Evolutionary conservation across 441 rosid species (phyloP).

Genomic region (Jatropha podagrica): DNA sequence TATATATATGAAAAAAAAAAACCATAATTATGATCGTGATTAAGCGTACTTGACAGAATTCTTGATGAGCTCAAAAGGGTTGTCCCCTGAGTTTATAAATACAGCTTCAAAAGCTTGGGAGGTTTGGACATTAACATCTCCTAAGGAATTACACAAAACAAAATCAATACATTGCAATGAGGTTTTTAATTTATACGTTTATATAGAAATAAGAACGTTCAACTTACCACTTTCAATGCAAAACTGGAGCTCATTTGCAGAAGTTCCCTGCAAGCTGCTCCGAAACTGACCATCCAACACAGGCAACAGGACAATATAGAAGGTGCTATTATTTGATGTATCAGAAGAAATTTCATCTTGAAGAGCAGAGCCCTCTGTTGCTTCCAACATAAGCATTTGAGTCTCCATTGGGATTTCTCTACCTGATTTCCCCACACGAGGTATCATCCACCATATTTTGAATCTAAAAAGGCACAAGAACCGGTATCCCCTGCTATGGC

Average conservation of each 20-base stretch:
- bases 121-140: slow-evolving; percentile 48
- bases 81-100: slow-evolving; percentile 58
- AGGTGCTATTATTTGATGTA: slow-evolving; percentile 18
- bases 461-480: slow-evolving; percentile 52
- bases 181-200: no score
- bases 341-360: slow-evolving; percentile 25
- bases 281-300: slow-evolving; percentile 64
- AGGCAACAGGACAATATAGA: slow-evolving; percentile 62
- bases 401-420: slow-evolving; percentile 65
- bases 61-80: slow-evolving; percentile 64
- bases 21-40: not conserved
- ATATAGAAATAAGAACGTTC: not conserved
- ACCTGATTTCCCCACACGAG: slow-evolving; percentile 55
- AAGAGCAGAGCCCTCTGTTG: slow-evolving; percentile 37
- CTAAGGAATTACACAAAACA: slow-evolving; percentile 27
- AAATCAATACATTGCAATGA: not conserved
- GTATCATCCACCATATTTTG: slow-evolving; percentile 87
- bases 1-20: not conserved
- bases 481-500: slow-evolving; percentile 43
- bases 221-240: slow-evolving; percentile 70
- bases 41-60: slow-evolving; percentile 58
- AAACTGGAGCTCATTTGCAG: slow-evolving; percentile 57
- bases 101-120: slow-evolving; percentile 49
- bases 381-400: slow-evolving; percentile 65
- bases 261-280: slow-evolving; percentile 61